A percentile compares a stretch with the other conserved stretches of the same genome.
These are phyloP conservation scores for Mallotus japonicus DNA, from an alignment of 441 rosid species.

Conservation along the genomic window DNA sequence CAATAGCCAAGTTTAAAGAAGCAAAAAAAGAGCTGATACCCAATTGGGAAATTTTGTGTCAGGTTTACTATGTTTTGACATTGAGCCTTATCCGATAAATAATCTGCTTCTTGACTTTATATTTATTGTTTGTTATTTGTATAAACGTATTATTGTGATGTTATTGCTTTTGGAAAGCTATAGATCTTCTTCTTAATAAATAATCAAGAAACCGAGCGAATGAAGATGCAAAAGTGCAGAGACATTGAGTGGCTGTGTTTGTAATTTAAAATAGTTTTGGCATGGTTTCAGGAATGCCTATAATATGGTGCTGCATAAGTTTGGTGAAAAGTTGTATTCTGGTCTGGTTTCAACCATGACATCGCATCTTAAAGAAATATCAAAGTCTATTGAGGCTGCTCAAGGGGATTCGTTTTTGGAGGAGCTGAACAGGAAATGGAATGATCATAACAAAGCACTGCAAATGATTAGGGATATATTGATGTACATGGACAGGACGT, in stretches of 20 bases:
- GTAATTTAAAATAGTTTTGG: slow-evolving; percentile 8
- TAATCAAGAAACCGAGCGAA: not conserved
- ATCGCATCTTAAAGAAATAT: slow-evolving; percentile 70
- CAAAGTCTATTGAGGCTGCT: slow-evolving; percentile 77
- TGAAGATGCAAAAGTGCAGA: not conserved
- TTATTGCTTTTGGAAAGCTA: not conserved
- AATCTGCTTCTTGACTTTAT: too few relatives aligned
- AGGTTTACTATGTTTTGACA: too few relatives aligned
- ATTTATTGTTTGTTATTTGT: not conserved
- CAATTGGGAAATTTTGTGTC: too few relatives aligned
- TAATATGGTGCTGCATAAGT: slow-evolving; percentile 96
- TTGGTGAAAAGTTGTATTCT: slow-evolving; percentile 80
- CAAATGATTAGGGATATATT: slow-evolving; percentile 95
- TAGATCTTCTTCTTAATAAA: not conserved
- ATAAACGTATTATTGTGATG: not conserved
- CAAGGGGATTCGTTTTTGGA: slow-evolving; percentile 87
- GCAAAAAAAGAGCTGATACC: too few relatives aligned
- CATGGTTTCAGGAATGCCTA: slow-evolving; percentile 75
- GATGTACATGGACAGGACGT: slow-evolving; percentile 98
- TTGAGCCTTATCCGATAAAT: too few relatives aligned
- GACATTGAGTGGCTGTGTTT: not conserved
- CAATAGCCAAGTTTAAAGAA: too few relatives aligned
- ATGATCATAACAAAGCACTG: slow-evolving; percentile 89
- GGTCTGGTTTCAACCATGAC: slow-evolving; percentile 89
- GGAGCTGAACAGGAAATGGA: slow-evolving; percentile 95